Base-by-base conservation (phyloP, 2,329 filamentous ascomycete genomes). In the Alternaria triticina region DNA sequence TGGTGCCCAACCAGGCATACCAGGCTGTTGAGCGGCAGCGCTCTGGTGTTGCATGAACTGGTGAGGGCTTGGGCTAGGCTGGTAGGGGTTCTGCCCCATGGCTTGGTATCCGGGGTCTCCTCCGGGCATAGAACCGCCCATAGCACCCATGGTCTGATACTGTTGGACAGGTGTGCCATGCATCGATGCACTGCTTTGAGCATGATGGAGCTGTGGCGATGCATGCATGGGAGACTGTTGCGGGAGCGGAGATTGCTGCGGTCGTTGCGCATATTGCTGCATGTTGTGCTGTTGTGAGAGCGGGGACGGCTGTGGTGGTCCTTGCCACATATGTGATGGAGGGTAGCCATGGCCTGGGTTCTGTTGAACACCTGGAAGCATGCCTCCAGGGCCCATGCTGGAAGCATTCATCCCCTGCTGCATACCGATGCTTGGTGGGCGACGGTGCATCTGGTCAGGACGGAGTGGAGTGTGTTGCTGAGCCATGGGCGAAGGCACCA, bases 401-500 rank as follows among this genome's bases (percentile, higher is more conserved):
- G 70, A 49, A 2, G 75, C 55, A 1, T 49, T 62, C 60, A 62
- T 59, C 17, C 61, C 57, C 20, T 55, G 61, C 36, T 57, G 61
- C 61, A 63, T 63, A 11, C 61, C 61, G 70, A 84, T 81, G 62
- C 86, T 87, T 46, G 90, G 89, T 68, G 90, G 87, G 71, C 90
- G 86, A 69, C 87, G 86, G 72, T 90, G 89, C 79, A 91, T 87
- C 75, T 91, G 87, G 62, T 88, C 85, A 52, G 86, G 82, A 33
- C 84, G 81, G 78, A 88, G 81, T 75, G 84, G 81, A 40, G 89
- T 88, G 67, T 88, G 87, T 82, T 91, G 89, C 75, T 87, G 86
- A 80, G 91, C 88, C 79, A 93, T 89, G 23, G 89, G 89, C 23
- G 92, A 90, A 76, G 93, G 91, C 28, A 87, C 87, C 76, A 94